Evolutionary conservation across 2,329 filamentous ascomycete species (phyloP).

Genomic region (Aphanocladium album): DNA sequence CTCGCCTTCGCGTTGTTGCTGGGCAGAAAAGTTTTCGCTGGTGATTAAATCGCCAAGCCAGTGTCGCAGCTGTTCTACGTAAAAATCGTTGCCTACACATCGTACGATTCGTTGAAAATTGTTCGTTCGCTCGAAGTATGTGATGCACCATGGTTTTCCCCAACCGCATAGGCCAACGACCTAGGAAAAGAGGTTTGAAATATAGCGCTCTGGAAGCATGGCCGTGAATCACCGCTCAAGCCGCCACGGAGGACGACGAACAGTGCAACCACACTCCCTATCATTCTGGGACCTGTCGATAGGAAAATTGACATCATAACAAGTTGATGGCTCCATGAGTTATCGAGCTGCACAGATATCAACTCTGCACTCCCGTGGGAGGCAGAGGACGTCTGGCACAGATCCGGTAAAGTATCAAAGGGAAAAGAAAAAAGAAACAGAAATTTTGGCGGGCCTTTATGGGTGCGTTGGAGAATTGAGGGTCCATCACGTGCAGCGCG

Average conservation of each 20-base stretch:
- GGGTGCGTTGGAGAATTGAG: not conserved
- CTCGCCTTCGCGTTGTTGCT: too few species aligned
- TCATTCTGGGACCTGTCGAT: conserved; percentile 94
- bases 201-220: conserved; percentile 64
- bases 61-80: too few species aligned
- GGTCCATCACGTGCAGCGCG: conserved; percentile 14
- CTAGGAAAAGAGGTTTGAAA: conserved; percentile 86
- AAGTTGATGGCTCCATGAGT: conserved; percentile 70
- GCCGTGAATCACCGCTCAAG: conserved; percentile 59
- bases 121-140: not conserved
- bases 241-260: conserved; percentile 53
- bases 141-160: conserved; percentile 73
- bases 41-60: too few species aligned
- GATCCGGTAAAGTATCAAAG: conserved; percentile 56
- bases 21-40: too few species aligned
- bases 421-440: conserved; percentile 28
- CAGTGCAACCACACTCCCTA: conserved; percentile 56
- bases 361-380: conserved; percentile 48
- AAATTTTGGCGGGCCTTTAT: conserved; percentile 29
- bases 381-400: conserved; percentile 79
- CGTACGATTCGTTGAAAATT: not conserved
- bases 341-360: conserved; percentile 84
- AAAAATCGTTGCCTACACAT: too few species aligned
- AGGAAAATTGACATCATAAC: conserved; percentile 79
- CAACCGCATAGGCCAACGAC: conserved; percentile 85